phyloP scores from a whole-genome alignment of 148 eudicot genomes.

The Amaranthus cruentus region DNA sequence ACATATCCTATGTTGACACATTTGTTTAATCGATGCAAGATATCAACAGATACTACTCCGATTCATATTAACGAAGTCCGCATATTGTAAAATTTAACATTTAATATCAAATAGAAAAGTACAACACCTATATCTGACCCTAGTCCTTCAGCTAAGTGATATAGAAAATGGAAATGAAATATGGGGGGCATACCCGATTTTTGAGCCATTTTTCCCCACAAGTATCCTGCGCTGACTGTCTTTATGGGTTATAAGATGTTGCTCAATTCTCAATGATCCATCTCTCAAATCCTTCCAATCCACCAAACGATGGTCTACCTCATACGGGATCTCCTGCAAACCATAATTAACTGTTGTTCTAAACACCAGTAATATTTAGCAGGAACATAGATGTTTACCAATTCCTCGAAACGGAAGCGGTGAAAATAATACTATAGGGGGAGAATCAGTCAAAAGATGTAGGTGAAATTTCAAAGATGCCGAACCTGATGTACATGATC shows the following conservation, averaged over 20 bases:
- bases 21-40: background rate
- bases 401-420: background rate
- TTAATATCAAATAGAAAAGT: background rate
- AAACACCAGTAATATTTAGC: background rate
- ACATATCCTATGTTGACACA: background rate
- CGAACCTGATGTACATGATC: slow-evolving; percentile 87
- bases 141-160: background rate
- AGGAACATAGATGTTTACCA: background rate
- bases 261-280: slow-evolving; percentile 91
- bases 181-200: slow-evolving; percentile 62
- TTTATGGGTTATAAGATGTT: slow-evolving; percentile 78
- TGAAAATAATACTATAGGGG: background rate
- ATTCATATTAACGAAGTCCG: background rate
- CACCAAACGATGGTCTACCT: slow-evolving; percentile 72
- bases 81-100: background rate
- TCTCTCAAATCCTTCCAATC: slow-evolving; percentile 86
- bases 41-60: background rate
- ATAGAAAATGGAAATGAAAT: background rate
- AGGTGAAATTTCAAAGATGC: slow-evolving; percentile 11
- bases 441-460: background rate
- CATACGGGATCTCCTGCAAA: slow-evolving; percentile 87
- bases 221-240: slow-evolving; percentile 89
- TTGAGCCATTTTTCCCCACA: slow-evolving; percentile 89
- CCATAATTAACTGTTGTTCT: background rate
- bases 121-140: background rate